Evolutionary conservation across 345 rosid species (phyloP).

Genomic region (Linum usitatissimum): DNA sequence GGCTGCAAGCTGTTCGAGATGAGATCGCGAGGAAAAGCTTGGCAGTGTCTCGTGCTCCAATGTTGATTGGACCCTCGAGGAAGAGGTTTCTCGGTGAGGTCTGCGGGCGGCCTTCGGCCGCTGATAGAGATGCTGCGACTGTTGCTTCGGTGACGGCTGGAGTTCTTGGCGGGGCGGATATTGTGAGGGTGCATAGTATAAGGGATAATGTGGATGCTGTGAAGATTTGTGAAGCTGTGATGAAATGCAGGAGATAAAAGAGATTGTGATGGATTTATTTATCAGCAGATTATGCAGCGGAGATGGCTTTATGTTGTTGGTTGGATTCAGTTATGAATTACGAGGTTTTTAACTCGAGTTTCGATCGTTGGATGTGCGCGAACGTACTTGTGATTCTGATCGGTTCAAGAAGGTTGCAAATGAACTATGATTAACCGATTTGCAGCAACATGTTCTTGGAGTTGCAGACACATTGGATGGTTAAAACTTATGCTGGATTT

Average conservation of each 20-base stretch:
- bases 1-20: constrained; percentile 43
- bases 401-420: no score
- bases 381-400: no score
- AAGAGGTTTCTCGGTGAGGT: constrained; percentile 82
- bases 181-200: constrained; percentile 83
- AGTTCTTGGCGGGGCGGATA: constrained; percentile 67
- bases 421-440: no score
- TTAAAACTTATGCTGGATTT: no score
- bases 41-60: constrained; percentile 57
- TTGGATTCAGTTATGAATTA: no score
- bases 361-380: no score
- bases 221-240: constrained; percentile 68
- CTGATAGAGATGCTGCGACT: constrained; percentile 80
- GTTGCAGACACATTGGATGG: no score
- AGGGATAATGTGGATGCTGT: constrained; percentile 64
- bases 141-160: constrained; percentile 60
- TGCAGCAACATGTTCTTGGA: no score
- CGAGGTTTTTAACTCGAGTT: no score
- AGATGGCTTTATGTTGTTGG: no score
- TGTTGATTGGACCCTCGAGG: constrained; percentile 74
- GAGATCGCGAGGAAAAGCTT: constrained; percentile 62
- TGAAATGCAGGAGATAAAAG: constrained; percentile 15
- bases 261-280: no score
- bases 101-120: constrained; percentile 45
- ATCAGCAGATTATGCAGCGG: neutral